Conservation (phyloP, 2,329 filamentous ascomycete genomes). For the Penicillium sp. region DNA sequence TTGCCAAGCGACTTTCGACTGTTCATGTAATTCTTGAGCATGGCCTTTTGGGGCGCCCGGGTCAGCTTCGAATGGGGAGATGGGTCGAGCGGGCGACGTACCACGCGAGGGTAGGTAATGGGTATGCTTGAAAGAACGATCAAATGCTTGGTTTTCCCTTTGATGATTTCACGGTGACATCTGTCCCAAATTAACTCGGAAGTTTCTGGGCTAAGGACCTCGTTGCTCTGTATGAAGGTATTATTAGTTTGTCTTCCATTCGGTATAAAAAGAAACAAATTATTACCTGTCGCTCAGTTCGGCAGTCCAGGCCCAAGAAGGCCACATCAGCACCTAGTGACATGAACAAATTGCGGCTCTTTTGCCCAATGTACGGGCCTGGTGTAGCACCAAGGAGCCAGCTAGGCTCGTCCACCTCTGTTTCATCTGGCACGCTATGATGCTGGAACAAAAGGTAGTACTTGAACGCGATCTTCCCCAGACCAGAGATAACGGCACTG, state of each 20-base stretch:
- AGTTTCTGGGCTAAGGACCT: conserved; percentile 76
- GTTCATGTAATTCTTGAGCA: conserved; percentile 70
- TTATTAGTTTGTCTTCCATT: conserved; percentile 29
- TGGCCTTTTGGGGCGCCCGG: conserved; percentile 54
- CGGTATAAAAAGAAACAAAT: background rate
- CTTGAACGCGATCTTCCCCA: conserved; percentile 93
- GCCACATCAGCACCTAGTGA: conserved; percentile 75
- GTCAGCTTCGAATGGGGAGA: conserved; percentile 28
- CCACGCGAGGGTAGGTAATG: conserved; percentile 75
- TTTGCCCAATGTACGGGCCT: conserved; percentile 87
- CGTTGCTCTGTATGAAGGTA: conserved; percentile 56
- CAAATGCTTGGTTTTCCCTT: conserved; percentile 84
- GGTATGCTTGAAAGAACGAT: conserved; percentile 85
- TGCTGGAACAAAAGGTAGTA: conserved; percentile 99
- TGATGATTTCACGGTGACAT: conserved; percentile 76
- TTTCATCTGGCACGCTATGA: conserved; percentile 81
- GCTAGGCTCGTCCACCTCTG: conserved; percentile 79
- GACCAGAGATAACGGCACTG: conserved; percentile 82
- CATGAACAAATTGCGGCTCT: conserved; percentile 84
- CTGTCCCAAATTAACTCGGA: conserved; percentile 87
- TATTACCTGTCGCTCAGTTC: conserved; percentile 76
- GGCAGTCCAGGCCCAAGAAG: conserved; percentile 84
- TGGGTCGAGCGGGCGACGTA: conserved; percentile 47
- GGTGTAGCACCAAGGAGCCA: conserved; percentile 80
- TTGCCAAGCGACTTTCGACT: conserved; percentile 86